These are phyloP conservation scores for Immersiella caudata DNA, from an alignment of 495 filamentous ascomycete genomes.

Conservation along the genomic window DNA sequence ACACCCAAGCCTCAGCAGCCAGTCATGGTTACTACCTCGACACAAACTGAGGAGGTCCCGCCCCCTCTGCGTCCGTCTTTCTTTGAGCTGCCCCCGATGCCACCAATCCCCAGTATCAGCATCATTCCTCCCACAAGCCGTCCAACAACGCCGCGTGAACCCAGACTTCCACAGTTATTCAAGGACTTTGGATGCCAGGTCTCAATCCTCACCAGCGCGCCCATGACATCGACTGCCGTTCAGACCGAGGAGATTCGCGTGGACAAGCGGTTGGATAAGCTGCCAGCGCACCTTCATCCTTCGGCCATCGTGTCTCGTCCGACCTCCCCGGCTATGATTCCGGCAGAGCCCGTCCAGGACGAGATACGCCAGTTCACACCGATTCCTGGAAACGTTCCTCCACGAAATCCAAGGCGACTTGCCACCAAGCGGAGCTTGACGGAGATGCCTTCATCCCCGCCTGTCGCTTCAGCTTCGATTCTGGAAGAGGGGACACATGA, in stretches of 20 bases:
- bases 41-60: constrained; percentile 63
- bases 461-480: constrained; percentile 30
- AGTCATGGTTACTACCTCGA: constrained; percentile 55
- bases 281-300: constrained; percentile 77
- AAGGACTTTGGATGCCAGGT: constrained; percentile 63
- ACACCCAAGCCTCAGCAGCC: constrained; percentile 33
- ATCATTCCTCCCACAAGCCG: constrained; percentile 59
- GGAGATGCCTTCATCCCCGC: constrained; percentile 53
- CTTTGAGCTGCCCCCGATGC: constrained; percentile 40
- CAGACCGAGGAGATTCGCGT: constrained; percentile 90
- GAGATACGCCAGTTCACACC: constrained; percentile 51
- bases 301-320: constrained; percentile 66
- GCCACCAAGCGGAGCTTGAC: constrained; percentile 47
- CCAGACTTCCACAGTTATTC: constrained; percentile 54
- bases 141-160: constrained; percentile 57
- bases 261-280: constrained; percentile 69
- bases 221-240: constrained; percentile 68
- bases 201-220: constrained; percentile 41
- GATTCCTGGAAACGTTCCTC: constrained; percentile 53
- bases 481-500: constrained; percentile 55
- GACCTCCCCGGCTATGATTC: constrained; percentile 45
- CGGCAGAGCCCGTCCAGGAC: constrained; percentile 33
- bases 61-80: constrained; percentile 35
- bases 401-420: constrained; percentile 55
- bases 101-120: constrained; percentile 60